phyloP scores from a whole-genome alignment of 257 asterid species.

The Solanum appendiculatum region DNA sequence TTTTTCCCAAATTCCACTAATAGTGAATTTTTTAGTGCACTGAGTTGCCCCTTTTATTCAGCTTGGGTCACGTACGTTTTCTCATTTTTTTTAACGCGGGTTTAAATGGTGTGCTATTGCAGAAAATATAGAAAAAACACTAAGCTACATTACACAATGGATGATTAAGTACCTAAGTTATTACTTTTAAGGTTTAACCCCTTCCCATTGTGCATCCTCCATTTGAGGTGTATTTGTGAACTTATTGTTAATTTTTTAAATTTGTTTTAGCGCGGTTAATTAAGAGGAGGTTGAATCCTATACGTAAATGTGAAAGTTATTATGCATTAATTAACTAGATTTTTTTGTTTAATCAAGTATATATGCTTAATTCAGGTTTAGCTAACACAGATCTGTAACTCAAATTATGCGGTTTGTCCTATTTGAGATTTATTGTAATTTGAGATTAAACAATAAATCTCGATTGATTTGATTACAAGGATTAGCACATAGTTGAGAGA shows the following conservation, averaged over 20 bases:
- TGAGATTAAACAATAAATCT: neutral
- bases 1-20: no score
- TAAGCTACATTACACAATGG: neutral
- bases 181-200: no score
- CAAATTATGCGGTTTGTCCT: neutral
- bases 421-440: neutral
- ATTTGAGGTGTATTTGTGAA: neutral
- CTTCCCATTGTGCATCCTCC: no score
- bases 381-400: neutral
- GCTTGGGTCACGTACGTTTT: neutral
- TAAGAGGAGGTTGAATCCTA: neutral
- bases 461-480: neutral
- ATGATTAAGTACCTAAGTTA: no score
- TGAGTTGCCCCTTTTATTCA: no score
- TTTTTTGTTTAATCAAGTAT: neutral
- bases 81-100: neutral
- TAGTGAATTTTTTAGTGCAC: no score
- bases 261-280: neutral
- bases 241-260: neutral
- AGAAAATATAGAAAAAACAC: neutral
- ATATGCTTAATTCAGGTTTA: neutral
- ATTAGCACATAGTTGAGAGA: neutral
- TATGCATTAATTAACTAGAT: neutral
- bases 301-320: neutral
- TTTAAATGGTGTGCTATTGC: neutral